Evolutionary conservation across 2,329 filamentous ascomycete genomes (phyloP), one percentile per base, ranked within the genome.

Genomic region (Ceratocystis eucalypticola): DNA sequence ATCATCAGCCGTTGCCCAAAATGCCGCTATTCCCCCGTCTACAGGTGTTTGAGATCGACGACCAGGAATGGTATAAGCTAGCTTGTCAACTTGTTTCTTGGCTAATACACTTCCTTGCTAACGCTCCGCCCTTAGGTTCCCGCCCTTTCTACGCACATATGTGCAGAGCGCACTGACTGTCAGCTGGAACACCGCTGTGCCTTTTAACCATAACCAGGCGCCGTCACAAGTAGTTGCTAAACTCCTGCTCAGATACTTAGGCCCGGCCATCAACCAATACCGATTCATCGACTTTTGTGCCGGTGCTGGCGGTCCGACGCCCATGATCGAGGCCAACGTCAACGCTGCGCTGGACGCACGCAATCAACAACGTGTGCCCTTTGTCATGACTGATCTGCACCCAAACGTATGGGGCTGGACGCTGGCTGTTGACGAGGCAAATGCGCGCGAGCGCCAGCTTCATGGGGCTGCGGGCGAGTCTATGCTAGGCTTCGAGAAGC

Each of bases 241-340:
- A 55, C 75, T 83, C 22, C 79, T 90, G 59, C 76, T 79, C 48
- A 75, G 74, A 25, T 76, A 81, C 53, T 78, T 87, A 15, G 78
- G 79, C 45, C 68, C 72, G 4, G 72, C 76, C 30, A 76, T 83
- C 1, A 75, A 78, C 20, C 74, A 77, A 1, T 85, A 87, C 74
- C 84, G 81, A 20, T 85, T 88, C 70, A 80, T 91, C 69, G 88
- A 92, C 76, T 89, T 91, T 74, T 90, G 88, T 73, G 86, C 88
- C 1, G 88, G 88, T 64, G 85, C 82, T 15, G 88, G 88, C 50
- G 88, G 88, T 0, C 87, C 87, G 0, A 89, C 85, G 1, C 86
- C 85, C 0, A 77, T 76, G 48, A 84, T 89, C 63, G 86, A 88
- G 73, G 77, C 75, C 10, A 76, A 80, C 53, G 72, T 89, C 69